Conservation (phyloP, 73 alveolate genomes). For the Paramecium biaurelia region DNA sequence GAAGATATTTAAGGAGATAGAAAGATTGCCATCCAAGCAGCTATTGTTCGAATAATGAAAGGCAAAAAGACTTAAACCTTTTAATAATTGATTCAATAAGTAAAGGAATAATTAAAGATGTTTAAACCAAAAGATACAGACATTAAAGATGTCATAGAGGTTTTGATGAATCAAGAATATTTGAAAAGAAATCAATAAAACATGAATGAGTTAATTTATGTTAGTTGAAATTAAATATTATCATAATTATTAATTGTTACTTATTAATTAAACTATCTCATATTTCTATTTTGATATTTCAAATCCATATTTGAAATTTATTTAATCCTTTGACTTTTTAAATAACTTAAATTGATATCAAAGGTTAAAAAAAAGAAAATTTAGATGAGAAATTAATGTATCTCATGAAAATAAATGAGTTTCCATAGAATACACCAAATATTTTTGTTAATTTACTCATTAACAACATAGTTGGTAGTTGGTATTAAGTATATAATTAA, state of each 20-base stretch:
- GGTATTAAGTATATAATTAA: too few relatives aligned
- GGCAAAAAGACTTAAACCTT: neutral
- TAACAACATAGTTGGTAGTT: too few relatives aligned
- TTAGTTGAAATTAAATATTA: neutral
- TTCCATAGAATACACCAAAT: too few relatives aligned
- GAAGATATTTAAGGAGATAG: neutral
- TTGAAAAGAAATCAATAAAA: neutral
- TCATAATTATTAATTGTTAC: neutral
- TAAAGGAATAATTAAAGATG: neutral
- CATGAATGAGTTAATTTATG: slow-evolving; percentile 12
- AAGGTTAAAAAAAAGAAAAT: too few relatives aligned
- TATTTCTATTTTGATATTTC: too few relatives aligned
- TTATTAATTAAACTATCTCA: too few relatives aligned
- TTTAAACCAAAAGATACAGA: neutral
- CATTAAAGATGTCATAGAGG: neutral
- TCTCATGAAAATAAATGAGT: too few relatives aligned
- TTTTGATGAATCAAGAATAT: neutral
- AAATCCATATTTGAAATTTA: too few relatives aligned
- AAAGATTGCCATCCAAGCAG: neutral
- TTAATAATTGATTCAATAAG: neutral
- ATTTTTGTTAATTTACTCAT: too few relatives aligned
- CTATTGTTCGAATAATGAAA: neutral
- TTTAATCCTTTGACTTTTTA: too few relatives aligned
- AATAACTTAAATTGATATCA: too few relatives aligned
- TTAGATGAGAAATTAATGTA: too few relatives aligned